Percentiles rank a stretch among this genome's conserved stretches.
phyloP scores from a whole-genome alignment of 2,329 filamentous ascomycete genomes.

The Colletotrichum orchidophilum region DNA sequence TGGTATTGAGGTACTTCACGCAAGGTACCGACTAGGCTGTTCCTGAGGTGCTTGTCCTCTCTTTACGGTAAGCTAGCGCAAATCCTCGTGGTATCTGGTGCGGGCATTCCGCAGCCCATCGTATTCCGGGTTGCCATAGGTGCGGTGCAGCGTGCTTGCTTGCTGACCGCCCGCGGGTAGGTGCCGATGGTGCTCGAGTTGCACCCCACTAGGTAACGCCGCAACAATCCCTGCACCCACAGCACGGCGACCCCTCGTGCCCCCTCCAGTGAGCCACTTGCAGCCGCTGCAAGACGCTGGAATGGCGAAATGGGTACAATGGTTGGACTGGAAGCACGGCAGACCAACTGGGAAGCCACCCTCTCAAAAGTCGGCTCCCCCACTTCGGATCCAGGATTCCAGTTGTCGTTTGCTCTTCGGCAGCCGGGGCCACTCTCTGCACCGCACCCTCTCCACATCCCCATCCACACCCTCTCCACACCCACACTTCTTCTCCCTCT shows the following conservation, averaged over 20 bases:
- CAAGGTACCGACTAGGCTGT: not conserved
- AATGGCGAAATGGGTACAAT: not conserved
- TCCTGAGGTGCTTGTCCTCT: not conserved
- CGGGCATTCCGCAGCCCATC: constrained; percentile 24
- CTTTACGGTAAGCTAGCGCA: not conserved
- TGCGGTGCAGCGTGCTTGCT: not conserved
- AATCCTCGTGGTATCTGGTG: constrained; percentile 20
- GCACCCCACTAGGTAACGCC: constrained; percentile 30
- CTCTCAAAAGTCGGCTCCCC: constrained; percentile 9
- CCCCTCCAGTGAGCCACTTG: constrained; percentile 5
- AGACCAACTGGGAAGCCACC: constrained; percentile 7
- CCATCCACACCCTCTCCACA: constrained; percentile 15
- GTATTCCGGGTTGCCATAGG: not conserved
- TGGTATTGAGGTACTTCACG: not conserved
- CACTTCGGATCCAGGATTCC: constrained; percentile 28
- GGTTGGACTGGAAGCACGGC: constrained; percentile 4
- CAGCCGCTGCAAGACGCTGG: constrained; percentile 19
- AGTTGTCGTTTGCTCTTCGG: constrained; percentile 12
- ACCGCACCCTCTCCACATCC: too few relatives aligned
- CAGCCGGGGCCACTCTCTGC: constrained; percentile 19
- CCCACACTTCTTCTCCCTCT: not conserved
- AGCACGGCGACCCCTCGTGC: not conserved
- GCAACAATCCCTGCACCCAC: not conserved
- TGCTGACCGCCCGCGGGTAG: not conserved
- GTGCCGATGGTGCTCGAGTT: constrained; percentile 10